phyloP scores from a whole-genome alignment of 208 protist genomes.

The Acanthamoeba culbertsoni region DNA sequence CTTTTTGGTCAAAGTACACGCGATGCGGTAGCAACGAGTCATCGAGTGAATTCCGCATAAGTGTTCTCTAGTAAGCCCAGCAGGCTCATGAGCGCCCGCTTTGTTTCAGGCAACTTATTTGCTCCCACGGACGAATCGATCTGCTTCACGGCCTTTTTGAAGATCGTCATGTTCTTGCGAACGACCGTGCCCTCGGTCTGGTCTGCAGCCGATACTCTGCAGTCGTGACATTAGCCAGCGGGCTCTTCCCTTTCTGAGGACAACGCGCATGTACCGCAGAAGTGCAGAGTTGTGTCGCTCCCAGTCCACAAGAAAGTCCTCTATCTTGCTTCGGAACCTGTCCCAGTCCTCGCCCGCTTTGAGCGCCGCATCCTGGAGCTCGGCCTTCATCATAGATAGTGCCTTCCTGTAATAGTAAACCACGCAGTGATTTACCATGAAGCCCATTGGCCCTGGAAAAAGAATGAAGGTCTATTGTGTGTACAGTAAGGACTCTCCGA shows the following conservation, averaged over 20 bases:
- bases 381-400: neutral
- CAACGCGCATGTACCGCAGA: neutral
- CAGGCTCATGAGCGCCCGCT: neutral
- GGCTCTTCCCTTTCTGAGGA: neutral
- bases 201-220: neutral
- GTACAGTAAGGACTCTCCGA: conserved; percentile 1
- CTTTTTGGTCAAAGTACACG: too few species aligned
- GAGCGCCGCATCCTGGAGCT: neutral
- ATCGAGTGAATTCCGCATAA: neutral
- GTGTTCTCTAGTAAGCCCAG: neutral
- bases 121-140: neutral
- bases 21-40: too few species aligned
- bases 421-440: neutral
- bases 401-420: neutral
- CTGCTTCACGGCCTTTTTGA: conserved; percentile 20
- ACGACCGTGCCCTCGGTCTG: conserved; percentile 15
- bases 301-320: conserved; percentile 14
- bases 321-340: neutral
- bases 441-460: neutral
- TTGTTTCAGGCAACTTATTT: neutral
- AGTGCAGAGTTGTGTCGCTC: neutral
- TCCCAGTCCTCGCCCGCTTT: neutral
- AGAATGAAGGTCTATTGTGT: neutral
- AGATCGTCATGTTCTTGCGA: neutral
- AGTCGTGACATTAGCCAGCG: neutral